A percentile compares a stretch with the other conserved stretches of the same genome.
These are phyloP conservation scores for Tylopilus balloui DNA, from an alignment of 768 basidiomycete genomes.

Conservation along the genomic window DNA sequence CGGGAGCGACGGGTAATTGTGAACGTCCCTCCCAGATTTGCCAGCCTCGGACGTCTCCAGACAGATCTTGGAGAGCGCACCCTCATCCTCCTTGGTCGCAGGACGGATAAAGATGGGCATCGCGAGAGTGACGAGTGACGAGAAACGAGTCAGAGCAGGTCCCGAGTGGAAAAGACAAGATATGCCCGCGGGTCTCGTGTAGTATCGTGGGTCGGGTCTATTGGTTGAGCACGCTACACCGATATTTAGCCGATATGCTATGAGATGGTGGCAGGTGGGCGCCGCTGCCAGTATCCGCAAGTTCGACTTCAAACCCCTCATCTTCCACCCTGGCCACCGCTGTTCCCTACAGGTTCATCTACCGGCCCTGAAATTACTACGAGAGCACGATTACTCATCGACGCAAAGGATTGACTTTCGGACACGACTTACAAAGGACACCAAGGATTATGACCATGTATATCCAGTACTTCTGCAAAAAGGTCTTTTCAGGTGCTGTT, in stretches of 20 bases:
- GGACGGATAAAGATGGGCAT: slow-evolving; percentile 50
- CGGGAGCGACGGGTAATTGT: slow-evolving; percentile 59
- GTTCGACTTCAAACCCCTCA: slow-evolving; percentile 5
- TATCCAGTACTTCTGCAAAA: slow-evolving; percentile 90
- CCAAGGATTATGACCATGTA: slow-evolving; percentile 61
- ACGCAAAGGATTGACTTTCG: neutral
- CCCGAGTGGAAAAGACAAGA: neutral
- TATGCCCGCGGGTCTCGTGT: neutral
- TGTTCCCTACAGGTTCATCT: slow-evolving; percentile 24
- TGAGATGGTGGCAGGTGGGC: slow-evolving; percentile 1
- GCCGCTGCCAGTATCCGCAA: neutral
- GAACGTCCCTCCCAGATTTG: slow-evolving; percentile 54
- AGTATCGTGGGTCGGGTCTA: neutral
- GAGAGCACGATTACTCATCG: neutral
- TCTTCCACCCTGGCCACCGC: slow-evolving; percentile 23
- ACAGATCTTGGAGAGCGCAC: slow-evolving; percentile 65
- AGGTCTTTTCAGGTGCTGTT: slow-evolving; percentile 65
- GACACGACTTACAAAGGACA: slow-evolving; percentile 48
- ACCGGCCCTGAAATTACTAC: slow-evolving; percentile 29
- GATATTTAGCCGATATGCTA: slow-evolving; percentile 17
- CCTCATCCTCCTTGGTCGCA: slow-evolving; percentile 49
- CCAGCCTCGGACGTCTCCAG: slow-evolving; percentile 72
- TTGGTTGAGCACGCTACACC: slow-evolving; percentile 13
- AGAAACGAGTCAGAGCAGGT: neutral
- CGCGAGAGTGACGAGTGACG: neutral